These are phyloP conservation scores for Aurantiochytrium sp. DNA, from an alignment of 108 stramenopile genomes.

Conservation along the genomic window DNA sequence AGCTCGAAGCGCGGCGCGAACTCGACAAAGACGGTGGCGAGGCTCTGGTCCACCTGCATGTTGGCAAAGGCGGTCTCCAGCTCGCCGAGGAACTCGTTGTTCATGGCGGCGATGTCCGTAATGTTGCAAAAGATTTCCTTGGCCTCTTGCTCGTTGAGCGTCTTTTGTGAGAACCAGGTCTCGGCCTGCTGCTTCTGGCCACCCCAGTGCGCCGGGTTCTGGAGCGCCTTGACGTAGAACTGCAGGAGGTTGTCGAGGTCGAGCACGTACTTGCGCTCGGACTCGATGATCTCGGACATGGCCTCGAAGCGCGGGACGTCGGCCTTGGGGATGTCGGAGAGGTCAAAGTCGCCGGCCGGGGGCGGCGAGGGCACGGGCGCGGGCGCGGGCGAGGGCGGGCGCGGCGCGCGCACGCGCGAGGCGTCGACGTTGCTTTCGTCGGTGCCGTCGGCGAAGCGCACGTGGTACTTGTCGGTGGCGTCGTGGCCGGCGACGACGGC, in stretches of 20 bases:
- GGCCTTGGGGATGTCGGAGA: neutral
- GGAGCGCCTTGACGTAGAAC: neutral
- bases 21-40: neutral
- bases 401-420: neutral
- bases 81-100: neutral
- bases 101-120: neutral
- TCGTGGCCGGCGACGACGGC: neutral
- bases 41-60: neutral
- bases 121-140: conserved; percentile 6
- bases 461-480: neutral
- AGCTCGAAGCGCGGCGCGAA: neutral
- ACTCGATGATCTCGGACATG: conserved; percentile 22
- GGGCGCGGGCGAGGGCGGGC: neutral
- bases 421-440: neutral
- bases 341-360: neutral
- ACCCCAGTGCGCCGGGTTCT: conserved; percentile 27
- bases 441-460: neutral
- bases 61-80: neutral
- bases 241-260: neutral
- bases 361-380: neutral
- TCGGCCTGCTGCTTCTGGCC: neutral
- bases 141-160: neutral
- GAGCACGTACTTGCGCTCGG: neutral
- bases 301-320: neutral
- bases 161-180: conserved; percentile 16